A percentile compares a stretch with the other conserved stretches of the same genome.
Evolutionary conservation across 2,329 filamentous ascomycete genomes (phyloP).

Genomic region (Sphaerulina vaccinii): DNA sequence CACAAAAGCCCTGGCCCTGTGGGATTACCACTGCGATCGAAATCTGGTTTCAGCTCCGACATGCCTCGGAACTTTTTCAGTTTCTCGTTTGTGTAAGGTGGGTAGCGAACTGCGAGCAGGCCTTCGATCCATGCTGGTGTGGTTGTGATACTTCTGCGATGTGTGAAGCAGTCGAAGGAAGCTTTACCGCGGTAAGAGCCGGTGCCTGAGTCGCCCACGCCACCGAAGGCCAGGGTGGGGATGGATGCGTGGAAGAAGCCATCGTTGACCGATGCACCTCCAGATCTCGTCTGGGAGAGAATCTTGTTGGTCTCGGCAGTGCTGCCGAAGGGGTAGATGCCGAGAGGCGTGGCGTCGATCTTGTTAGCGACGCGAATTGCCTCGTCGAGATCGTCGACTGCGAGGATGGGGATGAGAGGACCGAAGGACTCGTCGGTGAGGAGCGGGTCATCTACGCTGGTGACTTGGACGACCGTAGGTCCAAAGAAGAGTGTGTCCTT

Average conservation of each 20-base stretch:
- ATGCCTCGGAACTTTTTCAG: constrained; percentile 52
- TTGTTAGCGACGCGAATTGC: constrained; percentile 79
- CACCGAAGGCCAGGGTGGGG: constrained; percentile 74
- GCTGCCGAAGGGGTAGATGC: constrained; percentile 80
- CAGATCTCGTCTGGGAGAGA: constrained; percentile 50
- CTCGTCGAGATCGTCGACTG: constrained; percentile 76
- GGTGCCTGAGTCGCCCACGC: constrained; percentile 74
- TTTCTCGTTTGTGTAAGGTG: constrained; percentile 58
- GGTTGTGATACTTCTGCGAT: constrained; percentile 59
- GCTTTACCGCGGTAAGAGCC: constrained; percentile 76
- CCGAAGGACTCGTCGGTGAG: constrained; percentile 86
- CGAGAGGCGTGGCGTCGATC: constrained; percentile 79
- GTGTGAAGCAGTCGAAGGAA: constrained; percentile 68
- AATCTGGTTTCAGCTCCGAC: constrained; percentile 56
- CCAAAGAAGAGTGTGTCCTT: constrained; percentile 80
- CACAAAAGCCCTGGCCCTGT: constrained; percentile 31
- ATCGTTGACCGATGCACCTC: constrained; percentile 53
- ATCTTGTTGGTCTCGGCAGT: constrained; percentile 72
- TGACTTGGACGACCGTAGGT: constrained; percentile 85
- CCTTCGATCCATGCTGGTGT: constrained; percentile 68
- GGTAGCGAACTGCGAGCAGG: constrained; percentile 66
- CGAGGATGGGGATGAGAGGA: constrained; percentile 80
- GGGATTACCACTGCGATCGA: constrained; percentile 56
- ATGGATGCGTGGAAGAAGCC: constrained; percentile 70
- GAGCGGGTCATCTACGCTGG: constrained; percentile 72